Conservation (phyloP, 192 early-diverging fungal genomes). For the Piromyces sp. region DNA sequence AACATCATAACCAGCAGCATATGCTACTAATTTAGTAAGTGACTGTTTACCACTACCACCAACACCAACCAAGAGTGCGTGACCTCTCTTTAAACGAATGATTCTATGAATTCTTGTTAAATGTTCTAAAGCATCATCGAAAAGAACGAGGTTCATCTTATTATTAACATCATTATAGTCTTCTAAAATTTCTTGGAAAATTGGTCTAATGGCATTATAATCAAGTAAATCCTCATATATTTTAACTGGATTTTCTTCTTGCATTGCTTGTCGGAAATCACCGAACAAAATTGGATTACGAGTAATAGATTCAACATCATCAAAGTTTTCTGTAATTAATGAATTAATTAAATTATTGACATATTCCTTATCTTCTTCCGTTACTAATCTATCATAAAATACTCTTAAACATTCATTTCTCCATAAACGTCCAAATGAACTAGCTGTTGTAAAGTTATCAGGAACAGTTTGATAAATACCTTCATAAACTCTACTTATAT, state of each 20-base stretch:
- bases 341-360: constrained; percentile 36
- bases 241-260: constrained; percentile 28
- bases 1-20: constrained; percentile 30
- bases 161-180: constrained; percentile 43
- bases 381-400: constrained; percentile 36
- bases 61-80: constrained; percentile 38
- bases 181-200: constrained; percentile 38
- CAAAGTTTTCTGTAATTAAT: constrained; percentile 35
- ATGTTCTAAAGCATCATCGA: constrained; percentile 41
- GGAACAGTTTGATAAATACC: constrained; percentile 29
- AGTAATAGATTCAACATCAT: constrained; percentile 32
- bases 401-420: constrained; percentile 34
- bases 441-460: constrained; percentile 27
- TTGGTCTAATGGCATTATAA: constrained; percentile 35
- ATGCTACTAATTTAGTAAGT: constrained; percentile 28
- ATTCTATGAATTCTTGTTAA: constrained; percentile 32
- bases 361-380: constrained; percentile 26
- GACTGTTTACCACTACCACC: constrained; percentile 45
- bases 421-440: constrained; percentile 35
- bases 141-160: constrained; percentile 42
- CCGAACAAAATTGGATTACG: constrained; percentile 35
- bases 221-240: constrained; percentile 43
- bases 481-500: constrained; percentile 41
- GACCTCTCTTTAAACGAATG: constrained; percentile 33
- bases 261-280: constrained; percentile 36